Evolutionary conservation across 139 green algal species (phyloP), one percentile per base, ranked within the genome.

Genomic region (Haematococcus sp.): DNA sequence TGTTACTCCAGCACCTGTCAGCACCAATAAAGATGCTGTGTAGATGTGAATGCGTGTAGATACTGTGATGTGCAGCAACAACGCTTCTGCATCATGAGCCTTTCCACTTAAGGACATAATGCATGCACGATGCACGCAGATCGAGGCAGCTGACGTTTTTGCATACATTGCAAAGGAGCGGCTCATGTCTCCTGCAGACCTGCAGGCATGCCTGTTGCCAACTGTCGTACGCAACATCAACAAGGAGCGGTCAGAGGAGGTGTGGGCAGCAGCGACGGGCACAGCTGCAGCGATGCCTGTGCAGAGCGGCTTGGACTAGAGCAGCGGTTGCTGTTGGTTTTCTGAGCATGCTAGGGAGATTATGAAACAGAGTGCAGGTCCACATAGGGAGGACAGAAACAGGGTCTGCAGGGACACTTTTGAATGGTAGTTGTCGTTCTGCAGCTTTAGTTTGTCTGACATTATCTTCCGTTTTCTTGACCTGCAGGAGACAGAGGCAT

Each of bases 191-290:
- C 66, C 75, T 11, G 43, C 71, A 32, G 80, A 85, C 66, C 66
- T 85, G 33, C 80, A 85, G 43, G 67, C 77, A 30, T 81, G 75
- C 52, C 68, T 85, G 49, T 71, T 85, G 16, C 71, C 80, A 1
- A 75, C 71, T 3, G 67, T 85, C 2, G 72, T 67, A 0, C 75
- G 80, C 17, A 81, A 85, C 67, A 81, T 85, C 32, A 85, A 85
- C 71, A 76, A 75, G 66, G 80, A 85, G 60, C 76, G 76, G 35
- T 80, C 75, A 2, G 80, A 81, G 27, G 80, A 85, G 75, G 80
- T 85, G 44, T 19, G 76, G 11, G 40, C 40, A 11, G 11, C 40
- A 7, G 40, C 40, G 11, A 49, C 9, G 13, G 28, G 13, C n/a
- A n/a, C n/a, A n/a, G n/a, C n/a, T n/a, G n/a, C n/a, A n/a, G n/a